Evolutionary conservation across 2,329 filamentous ascomycete genomes (phyloP).

Genomic region (Cladorrhinum sp.): DNA sequence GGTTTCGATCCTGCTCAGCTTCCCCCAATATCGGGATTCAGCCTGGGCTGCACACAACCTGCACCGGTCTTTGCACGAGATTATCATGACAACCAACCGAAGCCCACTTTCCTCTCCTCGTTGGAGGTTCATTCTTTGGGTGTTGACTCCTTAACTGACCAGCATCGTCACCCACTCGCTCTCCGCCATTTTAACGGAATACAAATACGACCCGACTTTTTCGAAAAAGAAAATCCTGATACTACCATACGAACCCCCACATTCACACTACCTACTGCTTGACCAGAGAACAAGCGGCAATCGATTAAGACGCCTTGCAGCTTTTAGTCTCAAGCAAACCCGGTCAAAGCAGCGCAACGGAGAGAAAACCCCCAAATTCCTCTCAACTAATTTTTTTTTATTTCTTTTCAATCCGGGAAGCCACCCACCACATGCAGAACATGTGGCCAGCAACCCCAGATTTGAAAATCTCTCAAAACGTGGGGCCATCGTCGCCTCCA

Average conservation of each 20-base stretch:
- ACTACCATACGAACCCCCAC: slow-evolving; percentile 26
- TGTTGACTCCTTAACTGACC: slow-evolving; percentile 40
- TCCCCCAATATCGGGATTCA: slow-evolving; percentile 25
- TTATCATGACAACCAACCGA: slow-evolving; percentile 48
- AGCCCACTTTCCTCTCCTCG: slow-evolving; percentile 41
- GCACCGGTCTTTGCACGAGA: slow-evolving; percentile 32
- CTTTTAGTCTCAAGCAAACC: slow-evolving; percentile 2
- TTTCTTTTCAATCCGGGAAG: slow-evolving; percentile 13
- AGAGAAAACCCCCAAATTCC: not conserved
- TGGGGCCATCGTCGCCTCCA: slow-evolving; percentile 42
- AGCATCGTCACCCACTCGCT: slow-evolving; percentile 15
- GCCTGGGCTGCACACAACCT: slow-evolving; percentile 25
- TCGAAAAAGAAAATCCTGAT: slow-evolving; percentile 10
- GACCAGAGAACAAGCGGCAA: slow-evolving; percentile 10
- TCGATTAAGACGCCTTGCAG: slow-evolving; percentile 24
- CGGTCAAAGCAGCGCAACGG: not conserved
- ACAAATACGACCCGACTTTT: slow-evolving; percentile 6
- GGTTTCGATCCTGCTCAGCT: slow-evolving; percentile 17
- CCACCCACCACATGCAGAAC: slow-evolving; percentile 20
- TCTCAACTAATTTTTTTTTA: not conserved
- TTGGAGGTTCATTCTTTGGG: slow-evolving; percentile 45
- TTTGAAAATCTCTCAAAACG: slow-evolving; percentile 33
- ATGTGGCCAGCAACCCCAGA: slow-evolving; percentile 40
- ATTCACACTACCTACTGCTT: slow-evolving; percentile 17
- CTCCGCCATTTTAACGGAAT: slow-evolving; percentile 6